Conservation (phyloP, 2,329 filamentous ascomycete species). For the Mycogone perniciosa region DNA sequence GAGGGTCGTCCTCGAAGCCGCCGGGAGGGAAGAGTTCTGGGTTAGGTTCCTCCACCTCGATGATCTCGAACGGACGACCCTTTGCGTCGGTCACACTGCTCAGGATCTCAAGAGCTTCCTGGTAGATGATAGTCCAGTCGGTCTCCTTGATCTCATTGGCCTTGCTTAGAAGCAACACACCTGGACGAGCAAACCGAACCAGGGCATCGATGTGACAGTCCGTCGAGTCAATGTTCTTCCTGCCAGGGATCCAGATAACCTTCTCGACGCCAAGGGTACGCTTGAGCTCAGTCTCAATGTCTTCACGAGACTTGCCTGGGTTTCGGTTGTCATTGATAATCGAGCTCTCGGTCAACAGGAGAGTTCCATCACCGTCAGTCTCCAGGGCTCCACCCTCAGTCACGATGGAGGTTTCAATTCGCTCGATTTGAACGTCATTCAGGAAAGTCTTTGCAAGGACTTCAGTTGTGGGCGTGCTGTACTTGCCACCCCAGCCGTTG, state of each 20-base stretch:
- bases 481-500: conserved; percentile 24
- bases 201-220: conserved; percentile 26
- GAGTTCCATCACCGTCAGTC: conserved; percentile 24
- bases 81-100: conserved; percentile 14
- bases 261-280: conserved; percentile 20
- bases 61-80: conserved; percentile 18
- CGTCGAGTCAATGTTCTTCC: conserved; percentile 19
- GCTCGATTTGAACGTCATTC: not conserved
- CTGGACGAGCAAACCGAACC: conserved; percentile 20
- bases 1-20: not conserved
- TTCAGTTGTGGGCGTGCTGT: conserved; percentile 9
- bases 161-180: conserved; percentile 19
- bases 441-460: conserved; percentile 14
- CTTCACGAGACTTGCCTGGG: conserved; percentile 13
- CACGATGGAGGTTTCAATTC: conserved; percentile 9
- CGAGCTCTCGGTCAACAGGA: conserved; percentile 23
- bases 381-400: conserved; percentile 24
- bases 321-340: conserved; percentile 26
- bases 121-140: conserved; percentile 17
- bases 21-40: not conserved
- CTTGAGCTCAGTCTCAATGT: conserved; percentile 19
- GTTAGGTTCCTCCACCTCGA: conserved; percentile 22
- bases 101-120: conserved; percentile 18
- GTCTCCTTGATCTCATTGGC: conserved; percentile 9
- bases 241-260: conserved; percentile 24